Percentiles rank a stretch among this genome's conserved stretches.
Conservation (phyloP, 2,329 filamentous ascomycete genomes). For the Cordyceps cateniannulata region DNA sequence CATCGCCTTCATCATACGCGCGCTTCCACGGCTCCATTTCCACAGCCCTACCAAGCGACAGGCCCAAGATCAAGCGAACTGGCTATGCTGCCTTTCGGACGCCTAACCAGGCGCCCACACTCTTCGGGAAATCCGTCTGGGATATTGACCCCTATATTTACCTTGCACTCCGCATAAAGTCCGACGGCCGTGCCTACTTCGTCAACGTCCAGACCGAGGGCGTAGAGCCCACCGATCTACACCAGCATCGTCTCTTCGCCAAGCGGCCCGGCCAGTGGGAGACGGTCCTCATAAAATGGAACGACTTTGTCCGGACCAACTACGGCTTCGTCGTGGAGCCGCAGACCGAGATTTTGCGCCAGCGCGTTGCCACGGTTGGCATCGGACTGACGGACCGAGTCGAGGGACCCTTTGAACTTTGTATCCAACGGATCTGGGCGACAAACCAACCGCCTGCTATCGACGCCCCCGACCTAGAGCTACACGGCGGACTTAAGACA, state of each 20-base stretch:
- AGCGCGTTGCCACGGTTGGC: slow-evolving; percentile 79
- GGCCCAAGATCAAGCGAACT: slow-evolving; percentile 66
- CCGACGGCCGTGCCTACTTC: slow-evolving; percentile 86
- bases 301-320: slow-evolving; percentile 92
- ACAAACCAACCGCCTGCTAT: slow-evolving; percentile 52
- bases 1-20: slow-evolving; percentile 45
- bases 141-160: slow-evolving; percentile 86
- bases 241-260: slow-evolving; percentile 84
- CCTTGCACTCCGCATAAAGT: slow-evolving; percentile 81
- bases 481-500: slow-evolving; percentile 28
- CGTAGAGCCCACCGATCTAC: slow-evolving; percentile 88
- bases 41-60: slow-evolving; percentile 69
- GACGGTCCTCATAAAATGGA: slow-evolving; percentile 85
- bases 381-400: slow-evolving; percentile 85
- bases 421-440: slow-evolving; percentile 82
- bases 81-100: slow-evolving; percentile 93
- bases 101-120: slow-evolving; percentile 62
- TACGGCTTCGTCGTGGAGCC: slow-evolving; percentile 88
- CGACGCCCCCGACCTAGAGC: slow-evolving; percentile 17
- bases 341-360: slow-evolving; percentile 79
- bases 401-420: slow-evolving; percentile 81
- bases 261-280: slow-evolving; percentile 84
- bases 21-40: slow-evolving; percentile 87
- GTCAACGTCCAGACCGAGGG: slow-evolving; percentile 94
- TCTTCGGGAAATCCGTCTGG: slow-evolving; percentile 85